Base-by-base conservation (phyloP, 495 filamentous ascomycete species). In the Aspergillus nanangensis region DNA sequence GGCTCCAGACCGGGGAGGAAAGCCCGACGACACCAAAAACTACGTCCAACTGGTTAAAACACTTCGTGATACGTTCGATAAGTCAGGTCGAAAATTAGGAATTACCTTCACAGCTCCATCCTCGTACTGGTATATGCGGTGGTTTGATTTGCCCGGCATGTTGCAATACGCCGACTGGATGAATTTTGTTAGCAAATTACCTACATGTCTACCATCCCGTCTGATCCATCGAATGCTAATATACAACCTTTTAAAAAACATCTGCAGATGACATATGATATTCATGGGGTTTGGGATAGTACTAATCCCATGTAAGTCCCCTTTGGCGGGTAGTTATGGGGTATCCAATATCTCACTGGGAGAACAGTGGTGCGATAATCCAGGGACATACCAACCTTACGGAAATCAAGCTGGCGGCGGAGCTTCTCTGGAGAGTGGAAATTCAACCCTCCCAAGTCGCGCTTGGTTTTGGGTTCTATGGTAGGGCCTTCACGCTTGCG, bases 251-350 rank as follows among this genome's bases (percentile, higher is more conserved):
- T n/a, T n/a, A n/a, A n/a, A n/a, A n/a, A n/a, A n/a, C n/a, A n/a
- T n/a, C n/a, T n/a, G n/a, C n/a, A n/a, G 23, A 84, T 84, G 79
- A 58, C 55, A 2, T 82, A 81, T 45, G 74, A 79, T 49, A 36
- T 78, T 0, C 67, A 66, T 36, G 58, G 60, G 1, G 44, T 53
- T 0, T 66, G 61, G 65, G 62, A 69, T 38, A 15, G 8, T 1
- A 29, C 25, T 13, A 38, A 57, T 20, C 47, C 47, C 5, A 57
- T 55, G n/a, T n/a, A n/a, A n/a, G n/a, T n/a, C n/a, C n/a, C n/a
- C n/a, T n/a, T n/a, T n/a, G n/a, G n/a, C n/a, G n/a, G n/a, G n/a
- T n/a, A n/a, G n/a, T n/a, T n/a, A n/a, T n/a, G n/a, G n/a, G n/a
- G n/a, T n/a, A n/a, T n/a, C n/a, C n/a, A n/a, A n/a, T n/a, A n/a